Percentiles rank a stretch among this genome's conserved stretches.
These are phyloP conservation scores for Pythium plurisporium DNA, from an alignment of 352 stramenopile species.

Conservation along the genomic window DNA sequence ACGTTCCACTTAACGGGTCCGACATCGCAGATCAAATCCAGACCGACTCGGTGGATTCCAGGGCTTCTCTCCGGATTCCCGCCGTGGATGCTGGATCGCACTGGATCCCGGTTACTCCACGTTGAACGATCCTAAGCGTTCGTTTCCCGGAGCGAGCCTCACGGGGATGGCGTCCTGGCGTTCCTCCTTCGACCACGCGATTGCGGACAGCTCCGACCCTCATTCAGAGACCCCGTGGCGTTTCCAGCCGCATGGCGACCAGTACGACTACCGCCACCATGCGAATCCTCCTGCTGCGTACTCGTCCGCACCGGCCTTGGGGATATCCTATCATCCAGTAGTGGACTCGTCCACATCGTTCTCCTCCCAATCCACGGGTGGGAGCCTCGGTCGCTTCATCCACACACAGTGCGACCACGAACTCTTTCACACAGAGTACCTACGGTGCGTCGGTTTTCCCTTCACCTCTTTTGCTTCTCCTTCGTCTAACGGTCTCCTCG, in stretches of 20 bases:
- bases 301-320: background rate
- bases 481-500: background rate
- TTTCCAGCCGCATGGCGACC: background rate
- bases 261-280: background rate
- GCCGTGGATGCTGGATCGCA: background rate
- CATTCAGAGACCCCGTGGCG: background rate
- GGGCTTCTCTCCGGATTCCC: background rate
- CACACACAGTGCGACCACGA: constrained; percentile 73
- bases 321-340: background rate
- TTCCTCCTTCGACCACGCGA: background rate
- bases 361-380: background rate
- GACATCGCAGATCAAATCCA: too few species aligned
- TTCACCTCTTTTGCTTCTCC: background rate
- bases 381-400: constrained; percentile 31
- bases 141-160: background rate
- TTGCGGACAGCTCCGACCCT: background rate
- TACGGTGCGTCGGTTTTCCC: constrained; percentile 32
- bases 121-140: background rate
- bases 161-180: constrained; percentile 10
- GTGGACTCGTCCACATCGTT: background rate
- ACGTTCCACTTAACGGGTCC: background rate
- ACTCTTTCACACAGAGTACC: constrained; percentile 71
- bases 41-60: background rate
- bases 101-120: too few species aligned
- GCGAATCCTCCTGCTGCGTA: background rate